Conservation (phyloP, 2,329 filamentous ascomycete species). For the Penicillium sp. region DNA sequence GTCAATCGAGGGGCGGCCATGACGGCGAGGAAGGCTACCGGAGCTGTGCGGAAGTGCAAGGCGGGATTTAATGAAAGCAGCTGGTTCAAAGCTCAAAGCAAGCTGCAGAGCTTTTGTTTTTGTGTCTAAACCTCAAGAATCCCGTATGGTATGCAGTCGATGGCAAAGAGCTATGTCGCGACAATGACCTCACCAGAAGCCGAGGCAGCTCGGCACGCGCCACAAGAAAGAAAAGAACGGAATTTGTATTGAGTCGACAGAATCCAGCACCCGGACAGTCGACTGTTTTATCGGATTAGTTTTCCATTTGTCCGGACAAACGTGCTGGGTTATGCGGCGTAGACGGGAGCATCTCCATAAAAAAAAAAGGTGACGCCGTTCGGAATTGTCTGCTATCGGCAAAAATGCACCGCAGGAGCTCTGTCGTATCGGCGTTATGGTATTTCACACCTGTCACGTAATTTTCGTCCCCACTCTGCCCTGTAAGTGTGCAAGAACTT, state of each 20-base stretch:
- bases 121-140: neutral
- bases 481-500: neutral
- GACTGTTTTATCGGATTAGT: slow-evolving; percentile 12
- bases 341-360: slow-evolving; percentile 38
- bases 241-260: slow-evolving; percentile 1
- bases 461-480: neutral
- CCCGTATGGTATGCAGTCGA: neutral
- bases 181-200: slow-evolving; percentile 21
- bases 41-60: neutral
- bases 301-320: slow-evolving; percentile 23
- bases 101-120: neutral
- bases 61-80: neutral
- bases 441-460: neutral
- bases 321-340: slow-evolving; percentile 49
- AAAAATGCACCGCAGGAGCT: neutral
- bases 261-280: neutral
- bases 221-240: neutral
- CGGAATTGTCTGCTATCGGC: neutral
- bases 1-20: slow-evolving; percentile 12
- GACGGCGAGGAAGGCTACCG: neutral
- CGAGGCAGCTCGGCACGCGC: slow-evolving; percentile 8
- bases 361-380: slow-evolving; percentile 18
- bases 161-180: slow-evolving; percentile 3
- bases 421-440: neutral
- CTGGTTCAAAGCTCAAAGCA: neutral